phyloP scores from a whole-genome alignment of 345 rosid species.

The Rubroshorea leprosula region DNA sequence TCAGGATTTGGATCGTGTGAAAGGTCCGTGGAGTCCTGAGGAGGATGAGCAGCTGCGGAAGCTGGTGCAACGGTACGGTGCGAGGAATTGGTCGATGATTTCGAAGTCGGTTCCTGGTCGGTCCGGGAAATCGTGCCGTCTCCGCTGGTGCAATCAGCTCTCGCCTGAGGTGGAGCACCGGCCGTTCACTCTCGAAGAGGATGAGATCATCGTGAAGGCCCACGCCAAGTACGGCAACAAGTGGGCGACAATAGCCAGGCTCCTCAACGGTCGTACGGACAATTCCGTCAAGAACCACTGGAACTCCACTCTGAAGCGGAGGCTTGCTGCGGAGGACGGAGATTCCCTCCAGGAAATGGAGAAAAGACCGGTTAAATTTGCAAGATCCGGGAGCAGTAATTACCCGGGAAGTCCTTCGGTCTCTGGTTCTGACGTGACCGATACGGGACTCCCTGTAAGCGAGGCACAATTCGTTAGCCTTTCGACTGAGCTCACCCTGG shows the following conservation, averaged over 20 bases:
- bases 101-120: too few species aligned
- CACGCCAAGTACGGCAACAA: constrained; percentile 50
- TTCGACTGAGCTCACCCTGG: constrained; percentile 37
- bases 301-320: constrained; percentile 56
- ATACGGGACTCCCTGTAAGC: constrained; percentile 21
- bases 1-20: neutral
- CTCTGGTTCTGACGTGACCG: constrained; percentile 37
- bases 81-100: too few species aligned
- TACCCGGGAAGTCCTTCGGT: constrained; percentile 15
- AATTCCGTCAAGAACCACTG: constrained; percentile 63
- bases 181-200: constrained; percentile 30
- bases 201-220: constrained; percentile 38
- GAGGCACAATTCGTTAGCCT: constrained; percentile 6
- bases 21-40: neutral
- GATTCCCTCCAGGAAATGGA: constrained; percentile 24
- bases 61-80: neutral
- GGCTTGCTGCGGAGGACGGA: constrained; percentile 13
- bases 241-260: constrained; percentile 59
- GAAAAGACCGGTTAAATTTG: constrained; percentile 10
- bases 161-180: too few species aligned
- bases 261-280: constrained; percentile 52
- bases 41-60: neutral
- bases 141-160: too few species aligned
- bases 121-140: too few species aligned
- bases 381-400: constrained; percentile 14